phyloP scores from a whole-genome alignment of 495 filamentous ascomycete species.

The Hyaloscypha hepaticicola region DNA sequence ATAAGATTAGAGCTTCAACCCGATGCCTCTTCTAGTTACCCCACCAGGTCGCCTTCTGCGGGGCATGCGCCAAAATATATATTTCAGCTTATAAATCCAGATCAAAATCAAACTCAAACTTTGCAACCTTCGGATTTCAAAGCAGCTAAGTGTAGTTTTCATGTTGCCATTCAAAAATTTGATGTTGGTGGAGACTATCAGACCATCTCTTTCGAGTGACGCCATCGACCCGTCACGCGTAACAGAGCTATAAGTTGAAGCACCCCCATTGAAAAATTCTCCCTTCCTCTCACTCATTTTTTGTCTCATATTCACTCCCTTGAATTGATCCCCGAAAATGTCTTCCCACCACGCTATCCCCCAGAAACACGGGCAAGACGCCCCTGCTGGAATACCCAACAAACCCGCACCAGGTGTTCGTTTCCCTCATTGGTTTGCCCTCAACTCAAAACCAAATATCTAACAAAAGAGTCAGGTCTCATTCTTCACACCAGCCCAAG shows the following conservation, averaged over 20 bases:
- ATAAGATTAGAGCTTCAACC: not conserved
- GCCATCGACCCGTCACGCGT: not conserved
- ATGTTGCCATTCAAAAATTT: not conserved
- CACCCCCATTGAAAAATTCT: not conserved
- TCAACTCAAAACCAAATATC: not conserved
- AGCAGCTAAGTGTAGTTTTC: not conserved
- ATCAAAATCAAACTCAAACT: not conserved
- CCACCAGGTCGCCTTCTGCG: not conserved
- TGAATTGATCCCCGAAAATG: constrained; percentile 13
- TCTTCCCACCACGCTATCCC: constrained; percentile 22
- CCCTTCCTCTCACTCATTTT: not conserved
- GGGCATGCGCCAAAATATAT: not conserved
- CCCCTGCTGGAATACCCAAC: constrained; percentile 18
- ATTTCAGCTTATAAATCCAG: not conserved
- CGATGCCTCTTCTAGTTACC: not conserved
- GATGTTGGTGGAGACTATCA: not conserved
- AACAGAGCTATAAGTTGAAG: not conserved
- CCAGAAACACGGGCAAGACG: constrained; percentile 17
- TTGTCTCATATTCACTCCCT: not conserved
- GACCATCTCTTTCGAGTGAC: not conserved
- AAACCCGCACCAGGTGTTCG: constrained; percentile 25
- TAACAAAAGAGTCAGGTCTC: constrained; percentile 38
- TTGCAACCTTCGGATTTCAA: not conserved
- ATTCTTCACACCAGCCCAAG: constrained; percentile 68
- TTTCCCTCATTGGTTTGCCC: not conserved